A percentile compares a stretch with the other conserved stretches of the same genome.
Evolutionary conservation across 1,139 yeast species (phyloP).

Genomic region (Taphrina communis): DNA sequence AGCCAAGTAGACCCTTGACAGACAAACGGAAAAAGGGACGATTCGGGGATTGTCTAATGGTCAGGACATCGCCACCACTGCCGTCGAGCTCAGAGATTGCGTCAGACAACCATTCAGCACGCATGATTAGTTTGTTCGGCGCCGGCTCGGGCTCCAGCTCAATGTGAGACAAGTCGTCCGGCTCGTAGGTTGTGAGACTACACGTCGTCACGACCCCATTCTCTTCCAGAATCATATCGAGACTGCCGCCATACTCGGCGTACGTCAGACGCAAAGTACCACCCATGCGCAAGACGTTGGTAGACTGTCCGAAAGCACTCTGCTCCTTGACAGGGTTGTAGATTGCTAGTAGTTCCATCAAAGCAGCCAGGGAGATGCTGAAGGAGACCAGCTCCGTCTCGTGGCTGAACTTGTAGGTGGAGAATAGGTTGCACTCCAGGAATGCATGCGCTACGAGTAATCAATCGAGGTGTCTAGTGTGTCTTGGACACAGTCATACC

Average conservation of each 20-base stretch:
- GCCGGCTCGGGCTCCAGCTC: slow-evolving; percentile 43
- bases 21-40: slow-evolving; percentile 42
- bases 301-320: slow-evolving; percentile 23
- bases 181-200: slow-evolving; percentile 46
- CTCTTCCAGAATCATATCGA: slow-evolving; percentile 46
- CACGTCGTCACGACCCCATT: slow-evolving; percentile 46
- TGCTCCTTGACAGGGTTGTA: slow-evolving; percentile 42
- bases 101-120: slow-evolving; percentile 43
- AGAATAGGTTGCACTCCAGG: slow-evolving; percentile 22
- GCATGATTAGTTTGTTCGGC: slow-evolving; percentile 44
- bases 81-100: slow-evolving; percentile 46
- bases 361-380: slow-evolving; percentile 44
- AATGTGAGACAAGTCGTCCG: slow-evolving; percentile 42
- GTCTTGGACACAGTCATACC: slow-evolving; percentile 21
- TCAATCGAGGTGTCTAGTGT: neutral
- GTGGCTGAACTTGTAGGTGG: slow-evolving; percentile 8
- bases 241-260: slow-evolving; percentile 43
- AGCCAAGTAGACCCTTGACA: slow-evolving; percentile 45
- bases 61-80: slow-evolving; percentile 43
- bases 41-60: slow-evolving; percentile 42
- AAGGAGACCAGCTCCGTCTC: slow-evolving; percentile 38
- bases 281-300: slow-evolving; percentile 40
- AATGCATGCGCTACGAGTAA: slow-evolving; percentile 38
- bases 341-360: slow-evolving; percentile 46
- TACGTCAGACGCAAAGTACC: slow-evolving; percentile 43